A percentile compares a stretch with the other conserved stretches of the same genome.
phyloP scores from a whole-genome alignment of 495 filamentous ascomycete genomes.

The Pseudotulostoma volvatum region DNA sequence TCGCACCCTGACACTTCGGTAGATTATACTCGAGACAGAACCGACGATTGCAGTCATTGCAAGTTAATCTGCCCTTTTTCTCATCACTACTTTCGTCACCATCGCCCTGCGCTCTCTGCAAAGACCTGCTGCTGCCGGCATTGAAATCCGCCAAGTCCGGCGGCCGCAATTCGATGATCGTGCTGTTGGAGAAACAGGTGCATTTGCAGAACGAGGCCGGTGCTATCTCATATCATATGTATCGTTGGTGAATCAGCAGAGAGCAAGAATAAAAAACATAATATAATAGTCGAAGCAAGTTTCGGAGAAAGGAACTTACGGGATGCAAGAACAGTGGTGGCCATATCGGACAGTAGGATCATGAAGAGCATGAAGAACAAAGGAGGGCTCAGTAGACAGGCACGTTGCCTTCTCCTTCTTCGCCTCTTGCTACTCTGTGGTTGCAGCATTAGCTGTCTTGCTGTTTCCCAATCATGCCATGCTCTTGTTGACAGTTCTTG shows the following conservation, averaged over 20 bases:
- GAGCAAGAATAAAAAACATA: not conserved
- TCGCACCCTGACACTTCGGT: constrained; percentile 71
- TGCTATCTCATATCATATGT: constrained; percentile 8
- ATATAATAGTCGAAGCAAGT: too few relatives aligned
- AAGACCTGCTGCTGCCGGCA: constrained; percentile 7
- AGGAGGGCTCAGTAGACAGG: too few relatives aligned
- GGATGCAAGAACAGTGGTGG: not conserved
- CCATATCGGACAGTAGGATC: too few relatives aligned
- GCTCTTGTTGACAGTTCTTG: too few relatives aligned
- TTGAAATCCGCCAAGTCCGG: constrained; percentile 31
- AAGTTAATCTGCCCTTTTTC: constrained; percentile 30
- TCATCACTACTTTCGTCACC: constrained; percentile 1
- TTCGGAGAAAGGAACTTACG: not conserved
- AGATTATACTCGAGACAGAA: constrained; percentile 78
- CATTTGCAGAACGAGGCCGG: constrained; percentile 95
- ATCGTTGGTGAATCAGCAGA: not conserved
- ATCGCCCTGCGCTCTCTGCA: not conserved
- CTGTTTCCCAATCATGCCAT: too few relatives aligned
- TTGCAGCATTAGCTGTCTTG: too few relatives aligned
- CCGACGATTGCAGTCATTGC: constrained; percentile 76
- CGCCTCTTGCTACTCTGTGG: too few relatives aligned
- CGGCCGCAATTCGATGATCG: constrained; percentile 46
- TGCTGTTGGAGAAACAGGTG: constrained; percentile 81
- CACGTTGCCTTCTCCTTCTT: too few relatives aligned
- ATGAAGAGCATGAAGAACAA: too few relatives aligned